Evolutionary conservation across 371 early-diverging fungal species (phyloP).

Genomic region (Mucor saturninus): DNA sequence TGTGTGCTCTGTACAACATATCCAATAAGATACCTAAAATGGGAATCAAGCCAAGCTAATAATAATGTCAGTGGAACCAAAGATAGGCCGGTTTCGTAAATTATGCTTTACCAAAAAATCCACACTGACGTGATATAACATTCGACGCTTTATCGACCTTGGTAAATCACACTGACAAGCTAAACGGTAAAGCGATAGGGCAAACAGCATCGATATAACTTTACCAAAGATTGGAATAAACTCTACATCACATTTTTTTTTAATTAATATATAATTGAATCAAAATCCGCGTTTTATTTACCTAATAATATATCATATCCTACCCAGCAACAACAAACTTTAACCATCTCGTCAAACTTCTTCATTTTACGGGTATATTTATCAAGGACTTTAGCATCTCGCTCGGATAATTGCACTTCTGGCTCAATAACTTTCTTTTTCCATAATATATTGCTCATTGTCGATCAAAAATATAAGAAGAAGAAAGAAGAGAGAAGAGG

Average conservation of each 20-base stretch:
- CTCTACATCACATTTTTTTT: conserved; percentile 20
- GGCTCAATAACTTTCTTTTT: conserved; percentile 17
- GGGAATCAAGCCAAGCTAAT: conserved; percentile 51
- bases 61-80: background rate
- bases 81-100: background rate
- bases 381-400: conserved; percentile 41
- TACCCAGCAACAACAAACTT: conserved; percentile 56
- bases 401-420: conserved; percentile 37
- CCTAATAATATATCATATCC: conserved; percentile 51
- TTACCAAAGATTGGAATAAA: conserved; percentile 56
- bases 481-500: conserved; percentile 4
- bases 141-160: conserved; percentile 29
- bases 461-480: background rate
- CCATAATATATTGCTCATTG: conserved; percentile 18
- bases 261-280: background rate
- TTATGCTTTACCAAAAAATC: conserved; percentile 46
- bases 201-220: conserved; percentile 43
- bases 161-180: conserved; percentile 45
- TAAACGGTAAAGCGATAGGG: conserved; percentile 42
- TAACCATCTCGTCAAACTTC: conserved; percentile 48
- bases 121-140: conserved; percentile 45
- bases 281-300: conserved; percentile 2
- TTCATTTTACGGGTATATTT: conserved; percentile 46
- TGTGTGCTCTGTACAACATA: conserved; percentile 50
- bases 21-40: conserved; percentile 43